Percentiles rank a stretch among this genome's conserved stretches.
phyloP scores from a whole-genome alignment of 306 rosid genomes.

The Cicer yamashitae region DNA sequence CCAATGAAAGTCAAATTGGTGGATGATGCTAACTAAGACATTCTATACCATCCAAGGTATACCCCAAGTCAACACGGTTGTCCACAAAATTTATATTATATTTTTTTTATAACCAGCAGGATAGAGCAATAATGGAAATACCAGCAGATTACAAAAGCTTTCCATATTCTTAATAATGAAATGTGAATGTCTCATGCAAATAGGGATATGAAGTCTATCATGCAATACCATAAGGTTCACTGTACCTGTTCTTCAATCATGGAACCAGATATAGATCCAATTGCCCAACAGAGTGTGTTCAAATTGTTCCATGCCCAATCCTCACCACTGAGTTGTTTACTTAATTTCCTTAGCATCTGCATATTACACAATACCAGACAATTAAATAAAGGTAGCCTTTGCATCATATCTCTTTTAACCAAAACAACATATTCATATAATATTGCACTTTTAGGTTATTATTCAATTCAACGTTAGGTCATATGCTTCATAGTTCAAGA shows the following conservation, averaged over 20 bases:
- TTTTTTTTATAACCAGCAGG: neutral
- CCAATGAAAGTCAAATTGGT: neutral
- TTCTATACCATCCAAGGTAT: constrained; percentile 7
- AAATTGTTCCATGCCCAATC: constrained; percentile 99
- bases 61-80: neutral
- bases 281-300: constrained; percentile 98
- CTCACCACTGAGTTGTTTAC: constrained; percentile 93
- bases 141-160: constrained; percentile 14
- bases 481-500: neutral
- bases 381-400: constrained; percentile 19
- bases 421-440: constrained; percentile 6
- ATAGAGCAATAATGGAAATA: constrained; percentile 5
- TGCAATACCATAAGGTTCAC: constrained; percentile 28
- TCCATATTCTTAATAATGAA: neutral
- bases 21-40: constrained; percentile 4
- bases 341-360: constrained; percentile 95
- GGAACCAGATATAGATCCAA: constrained; percentile 99
- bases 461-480: constrained; percentile 13
- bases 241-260: constrained; percentile 96
- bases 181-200: neutral
- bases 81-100: neutral
- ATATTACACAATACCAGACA: constrained; percentile 23
- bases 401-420: constrained; percentile 4
- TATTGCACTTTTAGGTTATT: constrained; percentile 4
- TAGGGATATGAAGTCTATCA: neutral